Conservation (phyloP, 139 green algal species). For the Trebouxia sp. region DNA sequence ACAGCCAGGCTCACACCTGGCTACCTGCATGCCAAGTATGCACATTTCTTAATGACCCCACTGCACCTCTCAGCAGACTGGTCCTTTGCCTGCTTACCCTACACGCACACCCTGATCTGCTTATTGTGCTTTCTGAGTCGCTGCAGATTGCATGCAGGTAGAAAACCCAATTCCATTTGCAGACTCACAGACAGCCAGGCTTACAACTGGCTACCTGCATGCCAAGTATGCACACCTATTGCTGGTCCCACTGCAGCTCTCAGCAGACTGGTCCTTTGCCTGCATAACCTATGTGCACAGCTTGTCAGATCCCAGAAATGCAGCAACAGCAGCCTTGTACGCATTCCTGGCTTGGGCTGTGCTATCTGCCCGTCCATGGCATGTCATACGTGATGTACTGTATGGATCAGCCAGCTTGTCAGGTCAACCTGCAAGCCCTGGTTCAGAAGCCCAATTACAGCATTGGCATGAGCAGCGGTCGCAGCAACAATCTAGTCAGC, state of each 20-base stretch:
- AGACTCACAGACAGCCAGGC: conserved; percentile 21
- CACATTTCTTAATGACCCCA: conserved; percentile 61
- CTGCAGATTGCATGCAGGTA: conserved; percentile 50
- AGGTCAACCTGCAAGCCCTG: too few relatives aligned
- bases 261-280: conserved; percentile 78
- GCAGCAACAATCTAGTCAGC: too few relatives aligned
- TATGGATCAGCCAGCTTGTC: neutral
- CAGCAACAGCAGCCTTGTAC: conserved; percentile 50
- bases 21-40: conserved; percentile 73
- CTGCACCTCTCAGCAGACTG: conserved; percentile 75
- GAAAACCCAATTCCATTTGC: conserved; percentile 86
- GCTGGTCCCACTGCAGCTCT: conserved; percentile 63
- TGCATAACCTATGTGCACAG: conserved; percentile 66
- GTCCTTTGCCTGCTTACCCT: conserved; percentile 73
- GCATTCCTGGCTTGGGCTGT: conserved; percentile 25
- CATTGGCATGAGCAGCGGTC: too few relatives aligned
- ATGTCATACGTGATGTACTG: neutral
- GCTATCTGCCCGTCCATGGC: neutral
- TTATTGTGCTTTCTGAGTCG: neutral
- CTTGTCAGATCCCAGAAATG: conserved; percentile 58
- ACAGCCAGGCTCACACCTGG: conserved; percentile 50
- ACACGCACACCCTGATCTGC: conserved; percentile 46
- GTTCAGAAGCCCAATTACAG: too few relatives aligned
- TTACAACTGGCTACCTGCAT: conserved; percentile 69
- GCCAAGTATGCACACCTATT: conserved; percentile 66